Evolutionary conservation across 768 basidiomycete genomes (phyloP).

Genomic region (Leccinum olivaceopallidum): DNA sequence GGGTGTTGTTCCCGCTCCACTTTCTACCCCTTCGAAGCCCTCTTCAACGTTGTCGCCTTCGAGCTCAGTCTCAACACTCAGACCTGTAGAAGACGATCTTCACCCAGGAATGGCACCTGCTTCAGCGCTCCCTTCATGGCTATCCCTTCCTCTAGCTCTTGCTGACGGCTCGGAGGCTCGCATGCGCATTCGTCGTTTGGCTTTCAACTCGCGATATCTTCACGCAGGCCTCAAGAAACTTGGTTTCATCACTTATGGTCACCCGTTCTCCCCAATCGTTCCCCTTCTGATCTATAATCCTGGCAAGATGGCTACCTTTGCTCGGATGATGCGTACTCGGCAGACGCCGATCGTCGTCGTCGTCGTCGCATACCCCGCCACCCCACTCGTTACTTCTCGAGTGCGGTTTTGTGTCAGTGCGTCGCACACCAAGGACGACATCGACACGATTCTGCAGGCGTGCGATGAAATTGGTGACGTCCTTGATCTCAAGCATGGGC

Average conservation of each 20-base stretch:
- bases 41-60: slow-evolving; percentile 32
- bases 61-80: slow-evolving; percentile 28
- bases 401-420: slow-evolving; percentile 95
- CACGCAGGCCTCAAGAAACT: slow-evolving; percentile 82
- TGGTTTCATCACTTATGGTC: slow-evolving; percentile 96
- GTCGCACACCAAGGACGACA: slow-evolving; percentile 95
- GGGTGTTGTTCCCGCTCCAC: slow-evolving; percentile 56
- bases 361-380: slow-evolving; percentile 89
- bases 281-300: slow-evolving; percentile 91
- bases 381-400: slow-evolving; percentile 82
- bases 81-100: slow-evolving; percentile 41
- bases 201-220: slow-evolving; percentile 95
- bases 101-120: slow-evolving; percentile 74
- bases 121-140: slow-evolving; percentile 71
- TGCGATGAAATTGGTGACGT: slow-evolving; percentile 91
- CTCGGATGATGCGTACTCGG: slow-evolving; percentile 78
- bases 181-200: slow-evolving; percentile 80
- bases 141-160: slow-evolving; percentile 69
- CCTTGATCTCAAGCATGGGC: slow-evolving; percentile 85
- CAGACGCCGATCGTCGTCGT: slow-evolving; percentile 84
- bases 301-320: slow-evolving; percentile 92
- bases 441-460: slow-evolving; percentile 81
- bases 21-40: slow-evolving; percentile 32
- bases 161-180: slow-evolving; percentile 84
- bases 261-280: slow-evolving; percentile 89